Conservation (phyloP, 2,329 filamentous ascomycete species). For the Aureobasidium sp. region DNA sequence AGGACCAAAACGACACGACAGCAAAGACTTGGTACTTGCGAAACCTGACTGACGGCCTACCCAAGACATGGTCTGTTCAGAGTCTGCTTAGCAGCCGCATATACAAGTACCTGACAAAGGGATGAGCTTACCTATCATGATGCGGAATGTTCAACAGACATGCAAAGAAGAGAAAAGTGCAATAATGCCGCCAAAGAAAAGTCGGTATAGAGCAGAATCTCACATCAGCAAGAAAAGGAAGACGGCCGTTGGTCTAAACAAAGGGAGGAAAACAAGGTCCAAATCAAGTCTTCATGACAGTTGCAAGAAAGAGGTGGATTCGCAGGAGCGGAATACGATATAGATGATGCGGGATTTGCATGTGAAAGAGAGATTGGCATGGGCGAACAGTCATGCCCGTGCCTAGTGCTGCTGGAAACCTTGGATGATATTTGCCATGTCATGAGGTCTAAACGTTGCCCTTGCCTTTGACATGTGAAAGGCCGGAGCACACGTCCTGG, state of each 20-base stretch:
- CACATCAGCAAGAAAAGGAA: not conserved
- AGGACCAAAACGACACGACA: constrained; percentile 85
- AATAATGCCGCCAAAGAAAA: not conserved
- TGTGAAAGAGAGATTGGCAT: constrained; percentile 4
- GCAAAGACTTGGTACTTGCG: constrained; percentile 87
- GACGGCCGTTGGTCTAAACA: not conserved
- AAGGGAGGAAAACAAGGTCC: not conserved
- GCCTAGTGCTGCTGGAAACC: not conserved
- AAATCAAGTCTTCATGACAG: constrained; percentile 6
- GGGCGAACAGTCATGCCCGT: not conserved
- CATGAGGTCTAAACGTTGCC: constrained; percentile 7
- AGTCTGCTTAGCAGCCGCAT: not conserved
- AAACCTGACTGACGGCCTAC: constrained; percentile 83
- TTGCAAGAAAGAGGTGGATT: not conserved
- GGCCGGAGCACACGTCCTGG: not conserved
- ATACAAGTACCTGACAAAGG: not conserved
- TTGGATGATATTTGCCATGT: not conserved
- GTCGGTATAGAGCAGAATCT: not conserved
- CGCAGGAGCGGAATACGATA: not conserved
- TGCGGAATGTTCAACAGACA: not conserved
- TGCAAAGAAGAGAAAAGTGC: not conserved
- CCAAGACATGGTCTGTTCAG: constrained; percentile 72
- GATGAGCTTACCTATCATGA: constrained; percentile 10
- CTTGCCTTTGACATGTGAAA: constrained; percentile 9
- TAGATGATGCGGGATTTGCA: not conserved